A percentile compares a stretch with the other conserved stretches of the same genome.
Evolutionary conservation across 768 basidiomycete genomes (phyloP).

Genomic region (Pisolithus sp.): DNA sequence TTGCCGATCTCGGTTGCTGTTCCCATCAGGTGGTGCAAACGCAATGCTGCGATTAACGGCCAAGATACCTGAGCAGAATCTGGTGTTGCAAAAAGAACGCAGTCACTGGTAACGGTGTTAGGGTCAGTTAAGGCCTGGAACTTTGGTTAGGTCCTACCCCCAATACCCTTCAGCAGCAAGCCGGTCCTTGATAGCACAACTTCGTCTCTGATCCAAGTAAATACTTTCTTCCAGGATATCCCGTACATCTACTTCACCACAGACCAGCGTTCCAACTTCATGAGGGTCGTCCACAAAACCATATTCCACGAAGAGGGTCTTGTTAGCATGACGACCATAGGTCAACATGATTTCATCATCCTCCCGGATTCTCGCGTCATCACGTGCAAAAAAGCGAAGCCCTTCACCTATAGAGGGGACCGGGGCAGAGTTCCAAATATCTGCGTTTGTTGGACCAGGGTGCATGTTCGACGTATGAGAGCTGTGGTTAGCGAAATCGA

Average conservation of each 20-base stretch:
- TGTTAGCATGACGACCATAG: slow-evolving; percentile 78
- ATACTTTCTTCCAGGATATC: slow-evolving; percentile 48
- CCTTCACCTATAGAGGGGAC: slow-evolving; percentile 35
- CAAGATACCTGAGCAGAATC: slow-evolving; percentile 71
- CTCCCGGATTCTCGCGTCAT: slow-evolving; percentile 31
- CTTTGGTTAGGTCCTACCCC: slow-evolving; percentile 48
- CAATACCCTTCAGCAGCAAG: slow-evolving; percentile 71
- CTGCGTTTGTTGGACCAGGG: slow-evolving; percentile 33
- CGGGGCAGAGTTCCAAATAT: slow-evolving; percentile 33
- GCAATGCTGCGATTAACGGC: slow-evolving; percentile 65
- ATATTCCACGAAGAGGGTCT: slow-evolving; percentile 80
- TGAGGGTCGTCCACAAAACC: slow-evolving; percentile 61
- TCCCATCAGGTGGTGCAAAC: slow-evolving; percentile 51
- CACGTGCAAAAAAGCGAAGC: slow-evolving; percentile 47
- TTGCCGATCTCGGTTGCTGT: slow-evolving; percentile 17
- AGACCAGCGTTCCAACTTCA: slow-evolving; percentile 19
- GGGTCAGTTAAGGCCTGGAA: neutral
- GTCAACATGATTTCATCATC: slow-evolving; percentile 69
- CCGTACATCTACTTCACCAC: slow-evolving; percentile 61
- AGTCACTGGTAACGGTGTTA: slow-evolving; percentile 47
- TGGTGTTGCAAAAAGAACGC: slow-evolving; percentile 64
- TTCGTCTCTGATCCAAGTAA: slow-evolving; percentile 32
- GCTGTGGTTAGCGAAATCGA: slow-evolving; percentile 88
- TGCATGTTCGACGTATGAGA: slow-evolving; percentile 35
- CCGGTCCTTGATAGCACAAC: slow-evolving; percentile 42